phyloP scores from a whole-genome alignment of 805 yeast species.

The Wickerhamomyces rabaulensis region DNA sequence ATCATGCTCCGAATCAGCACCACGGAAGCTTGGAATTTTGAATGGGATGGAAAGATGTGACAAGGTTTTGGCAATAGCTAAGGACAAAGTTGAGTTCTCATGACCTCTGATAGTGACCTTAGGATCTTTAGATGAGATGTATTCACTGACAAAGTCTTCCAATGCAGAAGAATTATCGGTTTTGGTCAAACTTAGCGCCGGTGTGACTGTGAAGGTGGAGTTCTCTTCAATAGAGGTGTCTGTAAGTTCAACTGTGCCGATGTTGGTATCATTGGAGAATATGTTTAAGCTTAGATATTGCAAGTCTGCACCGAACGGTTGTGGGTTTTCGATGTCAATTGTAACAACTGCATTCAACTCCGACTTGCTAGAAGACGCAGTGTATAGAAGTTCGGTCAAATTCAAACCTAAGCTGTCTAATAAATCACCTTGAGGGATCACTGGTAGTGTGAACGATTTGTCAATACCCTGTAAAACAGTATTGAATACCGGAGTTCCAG shows the following conservation, averaged over 20 bases:
- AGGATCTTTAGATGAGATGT: conserved; percentile 35
- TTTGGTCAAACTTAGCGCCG: conserved; percentile 16
- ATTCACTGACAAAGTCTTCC: conserved; percentile 32
- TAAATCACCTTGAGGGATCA: conserved; percentile 1
- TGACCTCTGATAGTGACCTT: conserved; percentile 26
- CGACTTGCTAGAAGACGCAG: conserved; percentile 22
- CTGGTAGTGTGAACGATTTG: conserved; percentile 1
- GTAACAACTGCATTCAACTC: conserved; percentile 27
- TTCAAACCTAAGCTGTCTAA: conserved; percentile 3
- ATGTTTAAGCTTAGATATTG: conserved; percentile 25
- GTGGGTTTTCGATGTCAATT: conserved; percentile 30
- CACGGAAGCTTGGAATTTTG: conserved; percentile 22
- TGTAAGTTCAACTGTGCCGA: conserved; percentile 28
- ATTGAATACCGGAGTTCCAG: conserved; percentile 21
- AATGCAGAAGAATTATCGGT: conserved; percentile 8
- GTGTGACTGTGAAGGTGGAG: conserved; percentile 11
- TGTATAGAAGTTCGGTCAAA: conserved; percentile 18
- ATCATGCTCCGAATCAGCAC: conserved; percentile 9
- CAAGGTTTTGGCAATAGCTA: conserved; percentile 22
- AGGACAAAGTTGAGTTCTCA: conserved; percentile 18
- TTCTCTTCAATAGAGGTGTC: conserved; percentile 20
- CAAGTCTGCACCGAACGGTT: conserved; percentile 22
- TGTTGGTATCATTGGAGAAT: conserved; percentile 26
- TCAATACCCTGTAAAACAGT: conserved; percentile 18
- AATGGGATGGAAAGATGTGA: conserved; percentile 24